Conservation (phyloP, 768 basidiomycete species). For the Pulveroboletus sp. region DNA sequence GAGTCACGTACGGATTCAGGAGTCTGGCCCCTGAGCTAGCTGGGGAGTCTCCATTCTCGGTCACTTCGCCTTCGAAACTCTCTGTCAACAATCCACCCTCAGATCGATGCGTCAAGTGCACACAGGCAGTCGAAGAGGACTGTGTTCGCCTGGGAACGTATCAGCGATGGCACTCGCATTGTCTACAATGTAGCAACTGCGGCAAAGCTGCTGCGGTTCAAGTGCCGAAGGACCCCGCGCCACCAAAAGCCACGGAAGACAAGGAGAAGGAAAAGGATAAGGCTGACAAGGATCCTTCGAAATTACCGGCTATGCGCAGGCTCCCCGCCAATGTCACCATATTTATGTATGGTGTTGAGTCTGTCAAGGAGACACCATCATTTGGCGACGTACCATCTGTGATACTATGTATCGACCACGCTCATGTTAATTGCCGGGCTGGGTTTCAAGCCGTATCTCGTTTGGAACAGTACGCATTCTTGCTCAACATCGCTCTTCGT, state of each 20-base stretch:
- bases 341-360: conserved; percentile 75
- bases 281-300: conserved; percentile 44
- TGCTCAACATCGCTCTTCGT: conserved; percentile 91
- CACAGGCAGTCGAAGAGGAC: conserved; percentile 92
- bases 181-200: conserved; percentile 80
- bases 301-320: conserved; percentile 60
- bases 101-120: conserved; percentile 88
- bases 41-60: conserved; percentile 76
- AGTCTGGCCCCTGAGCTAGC: conserved; percentile 88
- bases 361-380: conserved; percentile 59
- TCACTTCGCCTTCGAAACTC: conserved; percentile 39
- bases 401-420: conserved; percentile 77
- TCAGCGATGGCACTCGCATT: conserved; percentile 94
- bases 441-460: conserved; percentile 92
- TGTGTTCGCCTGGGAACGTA: conserved; percentile 95
- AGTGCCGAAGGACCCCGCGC: conserved; percentile 49
- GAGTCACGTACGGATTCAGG: conserved; percentile 88
- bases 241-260: conserved; percentile 49
- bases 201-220: conserved; percentile 70
- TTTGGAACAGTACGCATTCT: conserved; percentile 95
- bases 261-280: conserved; percentile 40
- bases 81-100: conserved; percentile 71
- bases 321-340: conserved; percentile 75
- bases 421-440: conserved; percentile 53
- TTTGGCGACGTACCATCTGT: conserved; percentile 71